Conservation (phyloP, 2,329 filamentous ascomycete genomes). For the Phialophora chinensis region DNA sequence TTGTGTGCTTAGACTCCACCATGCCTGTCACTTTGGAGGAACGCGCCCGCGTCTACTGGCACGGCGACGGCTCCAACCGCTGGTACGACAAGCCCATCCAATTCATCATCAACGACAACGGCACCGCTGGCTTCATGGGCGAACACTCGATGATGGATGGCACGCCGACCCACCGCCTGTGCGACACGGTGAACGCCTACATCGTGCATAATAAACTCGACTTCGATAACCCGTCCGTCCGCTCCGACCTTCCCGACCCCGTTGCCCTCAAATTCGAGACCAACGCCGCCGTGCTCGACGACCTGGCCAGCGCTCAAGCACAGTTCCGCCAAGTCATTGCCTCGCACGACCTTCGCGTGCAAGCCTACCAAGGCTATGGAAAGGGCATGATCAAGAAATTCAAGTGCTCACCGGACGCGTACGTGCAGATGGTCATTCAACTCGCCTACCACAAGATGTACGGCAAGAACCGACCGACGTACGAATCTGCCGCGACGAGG, state of each 20-base stretch:
- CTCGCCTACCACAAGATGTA: constrained; percentile 99
- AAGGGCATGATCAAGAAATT: constrained; percentile 99
- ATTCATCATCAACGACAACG: constrained; percentile 98
- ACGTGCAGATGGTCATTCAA: constrained; percentile 98
- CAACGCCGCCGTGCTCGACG: constrained; percentile 72
- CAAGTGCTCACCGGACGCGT: constrained; percentile 96
- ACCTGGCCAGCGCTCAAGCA: constrained; percentile 77
- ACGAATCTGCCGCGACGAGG: constrained; percentile 92
- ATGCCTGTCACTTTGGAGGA: constrained; percentile 92
- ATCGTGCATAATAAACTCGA: constrained; percentile 96
- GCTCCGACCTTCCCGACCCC: constrained; percentile 84
- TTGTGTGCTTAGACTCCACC: constrained; percentile 92
- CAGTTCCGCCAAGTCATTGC: constrained; percentile 84
- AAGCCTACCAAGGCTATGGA: constrained; percentile 96
- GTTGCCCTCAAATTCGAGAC: constrained; percentile 77
- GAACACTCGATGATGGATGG: constrained; percentile 99
- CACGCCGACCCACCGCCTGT: constrained; percentile 92
- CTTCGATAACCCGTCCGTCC: constrained; percentile 76
- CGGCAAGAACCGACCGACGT: constrained; percentile 95
- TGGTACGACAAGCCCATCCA: constrained; percentile 99
- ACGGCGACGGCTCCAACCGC: constrained; percentile 91
- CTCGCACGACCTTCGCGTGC: constrained; percentile 87
- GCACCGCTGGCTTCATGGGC: constrained; percentile 95
- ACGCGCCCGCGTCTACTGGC: constrained; percentile 96
- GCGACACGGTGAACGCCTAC: constrained; percentile 89